Conservation (phyloP, 2,329 filamentous ascomycete species). For the Fusarium phyllophilum region DNA sequence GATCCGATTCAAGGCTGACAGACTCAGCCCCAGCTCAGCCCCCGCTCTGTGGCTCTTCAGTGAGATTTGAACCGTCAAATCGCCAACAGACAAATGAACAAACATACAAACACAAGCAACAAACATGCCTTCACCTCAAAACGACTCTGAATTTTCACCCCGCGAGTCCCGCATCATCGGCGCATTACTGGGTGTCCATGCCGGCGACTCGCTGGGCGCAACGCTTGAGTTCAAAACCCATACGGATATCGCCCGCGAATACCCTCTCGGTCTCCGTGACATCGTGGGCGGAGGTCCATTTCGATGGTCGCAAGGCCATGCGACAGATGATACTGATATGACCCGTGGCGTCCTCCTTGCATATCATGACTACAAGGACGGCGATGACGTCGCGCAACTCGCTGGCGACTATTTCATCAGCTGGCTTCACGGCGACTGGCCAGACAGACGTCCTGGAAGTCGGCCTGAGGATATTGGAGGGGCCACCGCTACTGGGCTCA, state of each 20-base stretch:
- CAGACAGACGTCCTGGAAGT: slow-evolving; percentile 47
- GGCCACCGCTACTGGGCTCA: slow-evolving; percentile 51
- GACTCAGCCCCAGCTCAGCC: neutral
- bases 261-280: slow-evolving; percentile 53
- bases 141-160: neutral
- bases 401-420: slow-evolving; percentile 54
- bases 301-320: slow-evolving; percentile 54
- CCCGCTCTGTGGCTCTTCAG: neutral
- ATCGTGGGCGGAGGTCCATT: slow-evolving; percentile 59
- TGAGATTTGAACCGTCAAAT: neutral
- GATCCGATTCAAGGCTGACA: neutral
- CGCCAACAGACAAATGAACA: neutral
- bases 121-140: neutral
- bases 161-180: slow-evolving; percentile 51
- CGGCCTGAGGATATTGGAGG: slow-evolving; percentile 53
- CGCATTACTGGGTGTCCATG: slow-evolving; percentile 58
- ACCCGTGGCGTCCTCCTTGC: slow-evolving; percentile 58
- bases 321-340: slow-evolving; percentile 61
- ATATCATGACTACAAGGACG: slow-evolving; percentile 46
- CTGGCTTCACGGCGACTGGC: slow-evolving; percentile 57
- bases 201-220: slow-evolving; percentile 59
- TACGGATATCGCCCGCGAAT: slow-evolving; percentile 43
- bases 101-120: neutral
- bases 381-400: slow-evolving; percentile 45
- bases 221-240: slow-evolving; percentile 56